A percentile compares a stretch with the other conserved stretches of the same genome.
phyloP scores from a whole-genome alignment of 2,329 filamentous ascomycete genomes.

The Xylariales sp. region DNA sequence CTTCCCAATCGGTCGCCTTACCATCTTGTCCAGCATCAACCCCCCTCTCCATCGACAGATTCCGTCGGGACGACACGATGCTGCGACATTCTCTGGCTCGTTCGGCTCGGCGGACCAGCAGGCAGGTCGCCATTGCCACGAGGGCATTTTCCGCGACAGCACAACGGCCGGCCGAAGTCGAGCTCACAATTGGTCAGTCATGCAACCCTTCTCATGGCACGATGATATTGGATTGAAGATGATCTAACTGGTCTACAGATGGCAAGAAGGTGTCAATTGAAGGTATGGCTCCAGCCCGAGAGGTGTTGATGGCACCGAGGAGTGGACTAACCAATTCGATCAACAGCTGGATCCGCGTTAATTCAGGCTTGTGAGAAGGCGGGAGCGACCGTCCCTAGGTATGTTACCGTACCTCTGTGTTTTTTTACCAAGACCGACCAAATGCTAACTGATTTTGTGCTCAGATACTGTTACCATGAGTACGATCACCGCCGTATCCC shows the following conservation, averaged over 20 bases:
- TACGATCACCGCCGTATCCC: conserved; percentile 44
- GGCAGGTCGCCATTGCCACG: conserved; percentile 55
- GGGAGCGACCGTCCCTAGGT: conserved; percentile 83
- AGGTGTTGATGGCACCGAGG: too few species aligned
- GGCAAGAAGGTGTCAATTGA: conserved; percentile 98
- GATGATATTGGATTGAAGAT: too few species aligned
- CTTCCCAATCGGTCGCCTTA: conserved; percentile 19
- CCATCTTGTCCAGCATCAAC: conserved; percentile 17
- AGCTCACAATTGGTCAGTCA: conserved; percentile 87
- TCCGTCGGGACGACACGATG: conserved; percentile 61
- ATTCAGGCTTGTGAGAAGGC: conserved; percentile 99
- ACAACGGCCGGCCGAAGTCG: conserved; percentile 82
- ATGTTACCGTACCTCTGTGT: conserved; percentile 24
- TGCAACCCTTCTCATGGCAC: too few species aligned
- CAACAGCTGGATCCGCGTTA: conserved; percentile 84
- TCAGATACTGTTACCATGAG: conserved; percentile 98
- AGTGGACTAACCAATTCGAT: conserved; percentile 32
- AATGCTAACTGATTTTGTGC: conserved; percentile 26
- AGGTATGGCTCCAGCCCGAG: conserved; percentile 53
- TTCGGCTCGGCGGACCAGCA: conserved; percentile 63
- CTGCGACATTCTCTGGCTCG: conserved; percentile 64
- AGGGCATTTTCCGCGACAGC: conserved; percentile 79
- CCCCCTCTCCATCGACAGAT: conserved; percentile 33
- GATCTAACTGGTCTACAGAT: conserved; percentile 54
- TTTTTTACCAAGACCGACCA: neutral